A percentile compares a stretch with the other conserved stretches of the same genome.
Evolutionary conservation across 805 yeast genomes (phyloP).

Genomic region (Wickerhamiella bombiphila): DNA sequence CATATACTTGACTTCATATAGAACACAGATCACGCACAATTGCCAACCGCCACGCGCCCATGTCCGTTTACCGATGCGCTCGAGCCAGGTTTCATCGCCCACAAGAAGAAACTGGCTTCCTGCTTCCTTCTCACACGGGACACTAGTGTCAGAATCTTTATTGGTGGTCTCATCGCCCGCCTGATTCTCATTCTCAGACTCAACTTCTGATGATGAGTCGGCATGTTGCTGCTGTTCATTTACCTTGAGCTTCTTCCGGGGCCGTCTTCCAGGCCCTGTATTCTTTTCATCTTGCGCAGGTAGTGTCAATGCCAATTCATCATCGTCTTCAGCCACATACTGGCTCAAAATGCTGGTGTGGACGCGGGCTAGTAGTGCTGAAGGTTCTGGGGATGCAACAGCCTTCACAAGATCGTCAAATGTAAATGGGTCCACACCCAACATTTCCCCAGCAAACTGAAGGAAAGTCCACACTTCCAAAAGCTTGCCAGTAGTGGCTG

Average conservation of each 20-base stretch:
- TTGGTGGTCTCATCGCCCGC: not conserved
- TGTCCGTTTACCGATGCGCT: constrained; percentile 53
- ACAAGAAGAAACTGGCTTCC: constrained; percentile 2
- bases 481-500: constrained; percentile 16
- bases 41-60: constrained; percentile 84
- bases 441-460: constrained; percentile 50
- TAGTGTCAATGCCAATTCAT: constrained; percentile 23
- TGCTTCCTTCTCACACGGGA: constrained; percentile 2
- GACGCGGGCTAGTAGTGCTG: constrained; percentile 42
- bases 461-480: constrained; percentile 64
- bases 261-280: constrained; percentile 1
- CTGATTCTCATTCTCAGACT: not conserved
- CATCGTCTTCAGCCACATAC: constrained; percentile 33
- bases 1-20: constrained; percentile 44
- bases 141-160: constrained; percentile 10
- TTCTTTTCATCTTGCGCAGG: constrained; percentile 24
- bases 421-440: constrained; percentile 56
- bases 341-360: constrained; percentile 51
- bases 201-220: not conserved
- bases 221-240: not conserved
- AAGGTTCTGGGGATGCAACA: constrained; percentile 23
- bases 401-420: constrained; percentile 64
- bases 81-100: constrained; percentile 44
- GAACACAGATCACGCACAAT: constrained; percentile 55
- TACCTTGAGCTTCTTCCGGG: not conserved